Evolutionary conservation across 805 yeast genomes (phyloP).

Genomic region (Wickerhamiella dianesei): DNA sequence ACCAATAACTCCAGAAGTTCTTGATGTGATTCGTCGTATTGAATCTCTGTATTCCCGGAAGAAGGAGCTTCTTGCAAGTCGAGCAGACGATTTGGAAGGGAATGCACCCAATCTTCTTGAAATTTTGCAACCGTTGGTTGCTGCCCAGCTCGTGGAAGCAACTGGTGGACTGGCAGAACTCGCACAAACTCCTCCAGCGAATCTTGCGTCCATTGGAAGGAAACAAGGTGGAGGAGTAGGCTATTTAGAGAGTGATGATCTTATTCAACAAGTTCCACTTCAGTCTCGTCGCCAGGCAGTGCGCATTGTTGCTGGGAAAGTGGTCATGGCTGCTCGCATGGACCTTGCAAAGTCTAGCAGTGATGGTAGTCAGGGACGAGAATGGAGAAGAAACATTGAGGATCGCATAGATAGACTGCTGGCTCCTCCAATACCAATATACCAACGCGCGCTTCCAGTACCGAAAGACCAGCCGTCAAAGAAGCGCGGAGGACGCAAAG

Average conservation of each 20-base stretch:
- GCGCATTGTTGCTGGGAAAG: constrained; percentile 66
- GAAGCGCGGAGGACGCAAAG: constrained; percentile 73
- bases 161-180: constrained; percentile 57
- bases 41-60: background rate
- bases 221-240: constrained; percentile 21
- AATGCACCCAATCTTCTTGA: constrained; percentile 71
- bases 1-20: background rate
- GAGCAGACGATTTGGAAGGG: background rate
- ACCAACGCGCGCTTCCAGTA: constrained; percentile 51
- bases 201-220: constrained; percentile 48
- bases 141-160: constrained; percentile 58
- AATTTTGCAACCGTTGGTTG: constrained; percentile 55
- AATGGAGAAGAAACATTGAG: constrained; percentile 47
- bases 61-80: background rate
- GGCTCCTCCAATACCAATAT: constrained; percentile 58
- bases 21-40: background rate
- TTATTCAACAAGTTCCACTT: constrained; percentile 8
- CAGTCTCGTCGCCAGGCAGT: constrained; percentile 46
- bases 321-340: constrained; percentile 69
- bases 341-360: constrained; percentile 39
- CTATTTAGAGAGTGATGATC: constrained; percentile 5
- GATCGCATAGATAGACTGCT: constrained; percentile 55
- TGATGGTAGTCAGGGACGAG: constrained; percentile 42
- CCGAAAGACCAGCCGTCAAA: constrained; percentile 69
- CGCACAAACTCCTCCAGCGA: constrained; percentile 66